phyloP scores from a whole-genome alignment of 768 basidiomycete genomes.

The Tephrocybe sp. region DNA sequence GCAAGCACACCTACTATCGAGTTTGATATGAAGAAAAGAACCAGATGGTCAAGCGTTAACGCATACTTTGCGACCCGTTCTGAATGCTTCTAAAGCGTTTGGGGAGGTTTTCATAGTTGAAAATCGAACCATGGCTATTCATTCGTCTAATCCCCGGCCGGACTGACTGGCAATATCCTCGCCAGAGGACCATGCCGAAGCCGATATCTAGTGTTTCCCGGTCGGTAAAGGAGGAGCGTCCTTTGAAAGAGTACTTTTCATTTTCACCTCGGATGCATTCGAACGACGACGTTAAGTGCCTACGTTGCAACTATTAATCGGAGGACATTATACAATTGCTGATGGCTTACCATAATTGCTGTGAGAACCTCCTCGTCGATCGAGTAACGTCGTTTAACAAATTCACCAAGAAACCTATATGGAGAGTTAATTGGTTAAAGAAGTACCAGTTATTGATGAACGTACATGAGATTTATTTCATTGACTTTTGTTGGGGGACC shows the following conservation, averaged over 20 bases:
- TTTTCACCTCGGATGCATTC: conserved; percentile 78
- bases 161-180: conserved; percentile 80
- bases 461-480: conserved; percentile 45
- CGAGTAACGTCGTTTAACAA: conserved; percentile 60
- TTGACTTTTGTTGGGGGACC: conserved; percentile 54
- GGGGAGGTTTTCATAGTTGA: conserved; percentile 59
- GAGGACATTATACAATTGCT: background rate
- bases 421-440: background rate
- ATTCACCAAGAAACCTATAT: conserved; percentile 57
- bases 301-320: conserved; percentile 19
- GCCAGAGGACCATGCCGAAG: conserved; percentile 65
- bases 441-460: background rate
- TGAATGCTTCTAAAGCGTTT: conserved; percentile 56
- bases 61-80: conserved; percentile 29
- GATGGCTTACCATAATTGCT: conserved; percentile 52
- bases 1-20: conserved; percentile 47
- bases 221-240: conserved; percentile 71
- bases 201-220: conserved; percentile 52
- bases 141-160: conserved; percentile 63
- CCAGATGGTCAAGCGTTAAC: no score
- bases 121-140: conserved; percentile 60
- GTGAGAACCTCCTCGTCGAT: conserved; percentile 62
- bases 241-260: conserved; percentile 64
- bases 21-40: background rate
- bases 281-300: conserved; percentile 73